Conservation (phyloP, 2,329 filamentous ascomycete genomes). For the Aspergillus floridensis region DNA sequence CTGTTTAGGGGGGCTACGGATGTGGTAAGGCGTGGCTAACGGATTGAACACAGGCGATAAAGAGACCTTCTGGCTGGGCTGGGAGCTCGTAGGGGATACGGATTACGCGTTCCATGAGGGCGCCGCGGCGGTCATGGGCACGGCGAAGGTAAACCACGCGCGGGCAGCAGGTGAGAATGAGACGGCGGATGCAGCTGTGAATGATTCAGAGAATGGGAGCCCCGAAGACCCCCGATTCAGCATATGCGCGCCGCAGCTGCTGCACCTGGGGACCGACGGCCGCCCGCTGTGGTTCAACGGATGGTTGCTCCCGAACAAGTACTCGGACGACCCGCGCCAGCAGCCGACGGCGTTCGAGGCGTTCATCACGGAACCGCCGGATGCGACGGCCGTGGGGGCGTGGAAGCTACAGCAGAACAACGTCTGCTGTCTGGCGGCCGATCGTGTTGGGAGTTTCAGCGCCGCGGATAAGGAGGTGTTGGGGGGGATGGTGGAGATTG, state of each 20-base stretch:
- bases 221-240: not conserved
- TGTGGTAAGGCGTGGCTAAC: no score
- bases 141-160: not conserved
- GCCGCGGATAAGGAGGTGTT: slow-evolving; percentile 3
- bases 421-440: slow-evolving; percentile 13
- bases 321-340: slow-evolving; percentile 23
- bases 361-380: slow-evolving; percentile 11
- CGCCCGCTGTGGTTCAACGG: slow-evolving; percentile 51
- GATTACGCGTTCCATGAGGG: slow-evolving; percentile 47
- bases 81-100: slow-evolving; percentile 45
- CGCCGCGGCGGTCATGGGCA: slow-evolving; percentile 21
- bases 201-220: not conserved
- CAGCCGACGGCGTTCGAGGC: slow-evolving; percentile 37
- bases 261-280: slow-evolving; percentile 44
- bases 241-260: slow-evolving; percentile 47
- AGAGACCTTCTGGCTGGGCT: slow-evolving; percentile 52
- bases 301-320: slow-evolving; percentile 45
- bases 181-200: not conserved
- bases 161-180: no score
- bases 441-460: slow-evolving; percentile 1
- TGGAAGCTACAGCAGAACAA: slow-evolving; percentile 13
- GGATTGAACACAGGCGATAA: slow-evolving; percentile 44
- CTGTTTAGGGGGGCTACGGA: no score
- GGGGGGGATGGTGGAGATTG: slow-evolving; percentile 6
- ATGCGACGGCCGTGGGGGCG: not conserved